Conservation (phyloP, 1,139 yeast genomes). For the Scheffersomyces titani region DNA sequence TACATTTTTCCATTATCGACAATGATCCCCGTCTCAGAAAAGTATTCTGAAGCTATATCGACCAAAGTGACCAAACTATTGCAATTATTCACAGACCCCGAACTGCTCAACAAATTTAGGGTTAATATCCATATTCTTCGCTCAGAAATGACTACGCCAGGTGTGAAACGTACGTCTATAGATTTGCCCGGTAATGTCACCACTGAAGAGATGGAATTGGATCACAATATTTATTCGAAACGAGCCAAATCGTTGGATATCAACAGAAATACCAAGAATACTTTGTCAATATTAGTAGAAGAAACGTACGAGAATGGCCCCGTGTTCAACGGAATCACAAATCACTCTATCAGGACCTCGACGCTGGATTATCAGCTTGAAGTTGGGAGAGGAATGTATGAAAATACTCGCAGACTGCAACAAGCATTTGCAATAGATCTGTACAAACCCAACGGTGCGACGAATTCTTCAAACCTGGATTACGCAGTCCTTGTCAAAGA, state of each 20-base stretch:
- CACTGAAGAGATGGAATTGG: background rate
- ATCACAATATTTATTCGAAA: background rate
- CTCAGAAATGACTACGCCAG: slow-evolving; percentile 41
- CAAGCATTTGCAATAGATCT: background rate
- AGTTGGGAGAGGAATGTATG: background rate
- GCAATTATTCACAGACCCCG: slow-evolving; percentile 27
- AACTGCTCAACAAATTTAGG: slow-evolving; percentile 31
- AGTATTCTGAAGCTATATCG: slow-evolving; percentile 23
- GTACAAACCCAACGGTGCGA: background rate
- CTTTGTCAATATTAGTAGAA: background rate
- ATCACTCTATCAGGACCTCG: background rate
- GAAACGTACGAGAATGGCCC: background rate
- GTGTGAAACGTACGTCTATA: slow-evolving; percentile 20
- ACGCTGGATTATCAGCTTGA: background rate
- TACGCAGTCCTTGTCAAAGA: background rate
- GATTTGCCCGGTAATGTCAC: slow-evolving; percentile 1
- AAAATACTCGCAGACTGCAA: background rate
- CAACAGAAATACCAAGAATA: background rate
- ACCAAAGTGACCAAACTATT: slow-evolving; percentile 30
- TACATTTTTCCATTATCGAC: slow-evolving; percentile 11
- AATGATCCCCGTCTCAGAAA: slow-evolving; percentile 7
- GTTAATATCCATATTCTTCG: slow-evolving; percentile 40
- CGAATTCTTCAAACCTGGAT: background rate
- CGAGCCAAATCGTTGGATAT: background rate
- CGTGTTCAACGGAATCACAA: background rate